Evolutionary conservation across 345 rosid genomes (phyloP), one percentile per base, ranked within the genome.

Genomic region (Gossypium ekmanianum): DNA sequence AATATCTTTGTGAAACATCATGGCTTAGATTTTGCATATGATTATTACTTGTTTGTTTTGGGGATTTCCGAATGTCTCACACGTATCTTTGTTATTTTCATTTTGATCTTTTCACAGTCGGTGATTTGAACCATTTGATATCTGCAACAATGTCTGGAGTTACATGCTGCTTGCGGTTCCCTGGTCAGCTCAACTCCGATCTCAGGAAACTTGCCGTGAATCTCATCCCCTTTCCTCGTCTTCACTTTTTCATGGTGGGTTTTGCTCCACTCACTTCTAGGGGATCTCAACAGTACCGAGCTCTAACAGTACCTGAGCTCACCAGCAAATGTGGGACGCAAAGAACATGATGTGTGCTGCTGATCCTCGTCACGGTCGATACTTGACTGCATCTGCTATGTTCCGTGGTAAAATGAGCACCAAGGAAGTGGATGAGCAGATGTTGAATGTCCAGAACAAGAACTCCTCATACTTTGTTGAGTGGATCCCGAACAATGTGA

Each of bases 281-380:
- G 20, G 94, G 94, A n/a, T 90, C 94, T 41, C 92, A 90, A 77
- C 90, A 86, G 78, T 90, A 90, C 85, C 75, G 94, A 2, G 84
- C 90, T 66, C 88, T 90, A 59, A 85, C 94, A 0, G 94, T 90
- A 48, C 94, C 94, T 7, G 92, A 90, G 74, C 92, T 90, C 11
- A 88, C 12, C 94, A 90, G 79, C 94, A 90, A 70, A 90, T 90
- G 94, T 90, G 94, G 94, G 94, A 90, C 67, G 45, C 94, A 12
- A 89, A 89, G 87, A 89, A 89, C 80, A 89, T 89, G 91, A 89
- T 89, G 94, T 89, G 94, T 27, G 94, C 94, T 3, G 94, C 94
- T 59, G 92, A 89, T 77, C 94, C 94, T 0, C 76, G 94, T 13
- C 94, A 90, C 4, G 94, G 90, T 18, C 87, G 94, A 0, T 89